Evolutionary conservation across 148 eudicot species (phyloP).

Genomic region (Chenopodium album): DNA sequence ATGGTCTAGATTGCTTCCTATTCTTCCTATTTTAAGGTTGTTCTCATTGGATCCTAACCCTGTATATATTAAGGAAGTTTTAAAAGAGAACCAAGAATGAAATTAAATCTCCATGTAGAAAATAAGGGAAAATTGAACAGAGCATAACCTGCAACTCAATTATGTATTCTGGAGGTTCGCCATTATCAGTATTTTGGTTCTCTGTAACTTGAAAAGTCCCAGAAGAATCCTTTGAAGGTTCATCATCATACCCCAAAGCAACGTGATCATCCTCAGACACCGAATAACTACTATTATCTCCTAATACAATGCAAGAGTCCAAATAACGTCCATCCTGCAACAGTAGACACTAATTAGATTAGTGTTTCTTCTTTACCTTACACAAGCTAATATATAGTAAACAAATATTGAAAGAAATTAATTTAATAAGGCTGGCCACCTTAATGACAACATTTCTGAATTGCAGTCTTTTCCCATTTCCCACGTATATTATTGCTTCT

Average conservation of each 20-base stretch:
- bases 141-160: slow-evolving; percentile 79
- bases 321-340: slow-evolving; percentile 77
- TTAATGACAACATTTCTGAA: slow-evolving; percentile 75
- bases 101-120: not conserved
- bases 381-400: not conserved
- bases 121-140: not conserved
- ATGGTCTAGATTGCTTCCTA: too few species aligned
- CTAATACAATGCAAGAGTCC: slow-evolving; percentile 76
- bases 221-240: slow-evolving; percentile 29
- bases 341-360: slow-evolving; percentile 15
- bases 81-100: too few species aligned
- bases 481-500: slow-evolving; percentile 77
- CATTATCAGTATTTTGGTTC: slow-evolving; percentile 41
- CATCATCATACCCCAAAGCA: slow-evolving; percentile 47
- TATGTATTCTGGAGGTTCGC: slow-evolving; percentile 49
- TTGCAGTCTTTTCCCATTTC: slow-evolving; percentile 74
- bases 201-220: slow-evolving; percentile 29
- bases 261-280: slow-evolving; percentile 71
- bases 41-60: too few species aligned
- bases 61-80: too few species aligned
- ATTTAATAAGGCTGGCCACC: slow-evolving; percentile 34
- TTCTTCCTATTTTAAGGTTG: too few species aligned
- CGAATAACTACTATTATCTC: slow-evolving; percentile 79
- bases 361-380: not conserved
- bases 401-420: not conserved